These are phyloP conservation scores for Trichoderma atrobrunneum DNA, from an alignment of 2,329 filamentous ascomycete species.

Conservation along the genomic window DNA sequence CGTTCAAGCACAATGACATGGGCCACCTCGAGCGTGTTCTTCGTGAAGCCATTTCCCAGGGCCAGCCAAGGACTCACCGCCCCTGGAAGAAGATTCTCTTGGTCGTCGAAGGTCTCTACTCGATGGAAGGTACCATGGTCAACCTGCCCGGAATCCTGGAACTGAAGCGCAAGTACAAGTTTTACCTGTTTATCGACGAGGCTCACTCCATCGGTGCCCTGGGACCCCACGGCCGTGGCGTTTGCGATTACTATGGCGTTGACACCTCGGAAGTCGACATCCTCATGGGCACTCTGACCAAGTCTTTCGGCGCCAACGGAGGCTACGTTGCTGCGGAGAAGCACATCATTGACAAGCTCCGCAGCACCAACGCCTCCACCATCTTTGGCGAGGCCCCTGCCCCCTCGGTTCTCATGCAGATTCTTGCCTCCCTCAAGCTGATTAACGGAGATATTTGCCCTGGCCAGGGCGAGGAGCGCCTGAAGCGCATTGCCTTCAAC, in stretches of 20 bases:
- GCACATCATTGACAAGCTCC: conserved; percentile 86
- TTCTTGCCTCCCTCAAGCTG: conserved; percentile 78
- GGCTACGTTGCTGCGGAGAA: conserved; percentile 92
- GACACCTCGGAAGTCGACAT: conserved; percentile 87
- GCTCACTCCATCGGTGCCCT: conserved; percentile 94
- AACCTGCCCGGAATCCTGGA: conserved; percentile 86
- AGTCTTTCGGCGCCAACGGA: conserved; percentile 97
- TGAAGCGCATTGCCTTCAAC: conserved; percentile 97
- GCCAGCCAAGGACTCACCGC: conserved; percentile 94
- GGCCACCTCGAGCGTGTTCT: conserved; percentile 78
- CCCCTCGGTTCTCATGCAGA: conserved; percentile 87
- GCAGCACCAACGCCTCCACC: conserved; percentile 79
- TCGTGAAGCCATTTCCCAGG: conserved; percentile 90
- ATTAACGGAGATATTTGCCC: conserved; percentile 85
- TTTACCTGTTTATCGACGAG: conserved; percentile 92
- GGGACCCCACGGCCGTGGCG: conserved; percentile 82
- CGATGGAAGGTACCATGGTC: conserved; percentile 99
- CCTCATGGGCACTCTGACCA: conserved; percentile 96
- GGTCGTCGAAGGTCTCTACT: conserved; percentile 94
- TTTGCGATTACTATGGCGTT: conserved; percentile 95
- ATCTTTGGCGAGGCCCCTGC: conserved; percentile 84
- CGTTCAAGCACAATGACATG: conserved; percentile 99
- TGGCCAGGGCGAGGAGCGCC: conserved; percentile 90
- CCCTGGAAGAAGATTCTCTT: conserved; percentile 99
- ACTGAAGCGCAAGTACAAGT: conserved; percentile 95